A percentile compares a stretch with the other conserved stretches of the same genome.
Evolutionary conservation across 2,329 filamentous ascomycete species (phyloP).

Genomic region (Hysterium pulicare): DNA sequence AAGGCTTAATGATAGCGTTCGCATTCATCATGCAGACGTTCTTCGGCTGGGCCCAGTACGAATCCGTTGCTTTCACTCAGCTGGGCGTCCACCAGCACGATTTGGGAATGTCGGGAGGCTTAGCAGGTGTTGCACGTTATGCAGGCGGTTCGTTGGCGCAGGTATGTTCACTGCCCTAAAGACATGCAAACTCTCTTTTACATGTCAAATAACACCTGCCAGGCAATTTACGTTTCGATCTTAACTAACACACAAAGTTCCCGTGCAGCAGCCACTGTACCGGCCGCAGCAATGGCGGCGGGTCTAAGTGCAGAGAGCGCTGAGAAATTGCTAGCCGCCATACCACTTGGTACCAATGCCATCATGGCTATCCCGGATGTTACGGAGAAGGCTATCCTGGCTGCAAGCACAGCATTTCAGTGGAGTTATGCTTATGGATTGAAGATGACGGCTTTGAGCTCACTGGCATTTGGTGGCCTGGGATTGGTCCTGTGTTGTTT

Average conservation of each 20-base stretch:
- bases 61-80: slow-evolving; percentile 30
- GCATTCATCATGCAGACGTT: slow-evolving; percentile 38
- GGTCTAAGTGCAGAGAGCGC: slow-evolving; percentile 21
- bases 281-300: slow-evolving; percentile 17
- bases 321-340: slow-evolving; percentile 17
- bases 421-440: slow-evolving; percentile 3
- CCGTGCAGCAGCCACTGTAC: slow-evolving; percentile 15
- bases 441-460: slow-evolving; percentile 2
- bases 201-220: too few relatives aligned
- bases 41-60: slow-evolving; percentile 31
- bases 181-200: too few relatives aligned
- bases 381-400: slow-evolving; percentile 3
- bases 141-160: slow-evolving; percentile 23
- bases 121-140: slow-evolving; percentile 23
- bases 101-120: slow-evolving; percentile 44
- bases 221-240: slow-evolving; percentile 42
- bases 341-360: slow-evolving; percentile 19
- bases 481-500: slow-evolving; percentile 2
- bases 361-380: slow-evolving; percentile 18
- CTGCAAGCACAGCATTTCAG: slow-evolving; percentile 6
- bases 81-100: slow-evolving; percentile 44
- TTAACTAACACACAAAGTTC: slow-evolving; percentile 33
- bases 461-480: slow-evolving; percentile 5
- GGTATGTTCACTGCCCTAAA: too few relatives aligned
- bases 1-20: slow-evolving; percentile 48